Base-by-base conservation (phyloP, 1,284 basidiomycete genomes). In the Dichomitus squalens region DNA sequence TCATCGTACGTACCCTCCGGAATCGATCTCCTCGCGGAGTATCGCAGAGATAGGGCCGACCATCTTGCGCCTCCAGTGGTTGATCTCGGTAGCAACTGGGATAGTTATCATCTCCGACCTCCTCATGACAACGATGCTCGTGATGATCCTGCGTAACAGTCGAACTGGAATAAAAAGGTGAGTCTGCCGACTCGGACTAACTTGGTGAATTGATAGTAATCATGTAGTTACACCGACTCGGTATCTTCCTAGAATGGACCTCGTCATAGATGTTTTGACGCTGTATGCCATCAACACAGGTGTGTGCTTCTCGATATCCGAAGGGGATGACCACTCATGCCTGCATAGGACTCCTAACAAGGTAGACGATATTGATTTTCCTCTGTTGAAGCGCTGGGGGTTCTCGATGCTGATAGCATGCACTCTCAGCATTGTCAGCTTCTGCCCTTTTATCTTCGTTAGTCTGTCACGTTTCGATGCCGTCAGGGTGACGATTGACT, bases 111-210 rank as follows among this genome's bases (percentile, higher is more conserved):
- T 51, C 2, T 34, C 54, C 3, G 58, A 60, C 33, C 21, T 57
- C 9, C 41, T 43, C 12, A 11, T 60, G 31, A 46, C 58, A 6
- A 21, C 36, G 0, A 33, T 41, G 1, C 31, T 60, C 7, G 47
- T 53, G 7, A 33, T 48, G 23, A 41, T 52, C 18, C 34, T 60
- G n/a, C 51, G 47, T 11, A 44, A 44, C 12, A 41, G 34, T 16
- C 54, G 48, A 18, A 57, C 55, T 4, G 58, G 58, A 5, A 43
- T 44, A 3, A 60, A 54, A 14, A 49, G 58, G 58, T 53, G 52
- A 9, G 53, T 27, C 20, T 9, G 8, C 29, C 5, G 29, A 11
- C 29, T 31, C 29, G 6, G 11, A 31, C 6, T 31, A 8, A 40
- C 29, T 31, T 31, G 29, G 6, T 31, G 29, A 5, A 6, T 31